Evolutionary conservation across 169 alveolate genomes (phyloP).

Genomic region (Eimeria nieschulzi): DNA sequence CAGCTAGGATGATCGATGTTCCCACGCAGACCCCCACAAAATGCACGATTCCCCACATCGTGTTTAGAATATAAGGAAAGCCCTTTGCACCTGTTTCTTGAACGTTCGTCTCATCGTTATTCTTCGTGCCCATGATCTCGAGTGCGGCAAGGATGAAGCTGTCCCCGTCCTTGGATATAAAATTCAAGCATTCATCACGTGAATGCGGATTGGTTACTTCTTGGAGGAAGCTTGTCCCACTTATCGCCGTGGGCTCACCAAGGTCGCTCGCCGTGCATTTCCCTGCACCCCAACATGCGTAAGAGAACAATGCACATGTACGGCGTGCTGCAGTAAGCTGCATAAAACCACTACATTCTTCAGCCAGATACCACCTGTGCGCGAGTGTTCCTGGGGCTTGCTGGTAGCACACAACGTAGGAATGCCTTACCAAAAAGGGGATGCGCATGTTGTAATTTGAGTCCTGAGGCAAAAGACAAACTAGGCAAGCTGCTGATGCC

Average conservation of each 20-base stretch:
- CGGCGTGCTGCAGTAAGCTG: background rate
- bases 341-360: background rate
- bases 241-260: background rate
- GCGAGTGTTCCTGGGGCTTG: background rate
- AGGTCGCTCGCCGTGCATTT: slow-evolving; percentile 36
- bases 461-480: background rate
- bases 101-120: background rate
- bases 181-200: slow-evolving; percentile 23
- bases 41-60: no score
- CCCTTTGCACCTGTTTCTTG: no score
- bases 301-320: no score
- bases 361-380: background rate
- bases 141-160: slow-evolving; percentile 11
- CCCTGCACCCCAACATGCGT: background rate
- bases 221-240: slow-evolving; percentile 18
- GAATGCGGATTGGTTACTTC: background rate
- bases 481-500: background rate
- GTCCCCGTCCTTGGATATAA: background rate
- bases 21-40: no score
- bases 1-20: no score
- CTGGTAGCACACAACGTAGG: background rate
- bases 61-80: no score
- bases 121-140: background rate
- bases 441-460: slow-evolving; percentile 24
- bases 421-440: slow-evolving; percentile 12